Evolutionary conservation across 2,329 filamentous ascomycete species (phyloP).

Genomic region (Stachybotrys chlorohalonatus): DNA sequence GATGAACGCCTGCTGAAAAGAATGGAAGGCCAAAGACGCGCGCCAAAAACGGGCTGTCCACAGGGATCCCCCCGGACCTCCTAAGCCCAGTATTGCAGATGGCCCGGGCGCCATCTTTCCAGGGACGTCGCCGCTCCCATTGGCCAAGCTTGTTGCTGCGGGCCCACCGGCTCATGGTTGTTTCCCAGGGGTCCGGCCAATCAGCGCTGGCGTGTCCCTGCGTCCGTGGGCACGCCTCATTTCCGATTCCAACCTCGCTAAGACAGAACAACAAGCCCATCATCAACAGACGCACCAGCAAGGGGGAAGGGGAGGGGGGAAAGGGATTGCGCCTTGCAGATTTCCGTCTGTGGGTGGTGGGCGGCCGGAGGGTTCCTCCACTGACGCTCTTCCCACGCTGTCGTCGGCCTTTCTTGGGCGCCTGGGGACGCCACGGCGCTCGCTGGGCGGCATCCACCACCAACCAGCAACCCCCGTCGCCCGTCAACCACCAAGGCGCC

Average conservation of each 20-base stretch:
- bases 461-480: not conserved
- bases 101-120: not conserved
- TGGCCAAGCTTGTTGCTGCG: not conserved
- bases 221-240: not conserved
- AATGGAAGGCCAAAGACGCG: too few relatives aligned
- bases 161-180: not conserved
- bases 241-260: not conserved
- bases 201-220: not conserved
- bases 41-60: too few relatives aligned
- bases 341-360: too few relatives aligned
- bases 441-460: too few relatives aligned
- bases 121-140: not conserved
- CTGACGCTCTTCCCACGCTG: too few relatives aligned
- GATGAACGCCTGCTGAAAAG: too few relatives aligned
- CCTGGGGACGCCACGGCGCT: too few relatives aligned
- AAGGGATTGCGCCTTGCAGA: not conserved
- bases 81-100: not conserved
- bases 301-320: not conserved
- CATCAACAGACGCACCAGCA: not conserved
- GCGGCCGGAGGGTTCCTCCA: too few relatives aligned
- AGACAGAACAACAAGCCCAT: not conserved
- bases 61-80: not conserved
- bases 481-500: not conserved
- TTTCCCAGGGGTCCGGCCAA: not conserved
- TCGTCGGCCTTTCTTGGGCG: too few relatives aligned